Evolutionary conservation across 495 filamentous ascomycete species (phyloP).

Genomic region (Penicillium roqueforti): DNA sequence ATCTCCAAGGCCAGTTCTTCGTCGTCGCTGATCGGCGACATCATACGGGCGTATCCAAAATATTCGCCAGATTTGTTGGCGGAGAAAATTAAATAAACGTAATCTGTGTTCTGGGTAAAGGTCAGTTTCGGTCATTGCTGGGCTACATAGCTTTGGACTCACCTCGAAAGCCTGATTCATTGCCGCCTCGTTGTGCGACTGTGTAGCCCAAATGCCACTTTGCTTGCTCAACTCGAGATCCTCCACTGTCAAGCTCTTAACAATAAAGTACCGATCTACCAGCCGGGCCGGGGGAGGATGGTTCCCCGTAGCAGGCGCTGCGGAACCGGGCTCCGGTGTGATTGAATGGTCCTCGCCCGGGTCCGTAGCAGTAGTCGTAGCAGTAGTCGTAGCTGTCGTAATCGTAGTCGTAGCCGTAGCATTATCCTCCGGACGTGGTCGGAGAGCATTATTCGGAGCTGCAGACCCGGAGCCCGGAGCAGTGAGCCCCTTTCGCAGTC

Average conservation of each 20-base stretch:
- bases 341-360: not conserved
- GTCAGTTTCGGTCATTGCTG: not conserved
- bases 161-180: slow-evolving; percentile 86
- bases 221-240: slow-evolving; percentile 87
- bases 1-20: slow-evolving; percentile 59
- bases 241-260: slow-evolving; percentile 93
- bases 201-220: slow-evolving; percentile 90
- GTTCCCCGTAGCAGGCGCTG: slow-evolving; percentile 5
- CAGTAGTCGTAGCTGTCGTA: not conserved
- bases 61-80: slow-evolving; percentile 98
- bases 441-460: not conserved
- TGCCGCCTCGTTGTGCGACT: slow-evolving; percentile 81
- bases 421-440: not conserved
- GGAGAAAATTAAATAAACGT: slow-evolving; percentile 95
- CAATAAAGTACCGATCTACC: slow-evolving; percentile 77
- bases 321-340: not conserved
- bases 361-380: slow-evolving; percentile 1
- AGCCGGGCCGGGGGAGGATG: slow-evolving; percentile 31
- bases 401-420: slow-evolving; percentile 7
- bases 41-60: slow-evolving; percentile 93
- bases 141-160: slow-evolving; percentile 22
- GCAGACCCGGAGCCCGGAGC: slow-evolving; percentile 28
- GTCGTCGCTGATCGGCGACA: slow-evolving; percentile 76
- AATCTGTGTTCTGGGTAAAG: slow-evolving; percentile 60
- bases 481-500: slow-evolving; percentile 61